Evolutionary conservation across 805 yeast genomes (phyloP).

Genomic region (Brettanomyces sp.): DNA sequence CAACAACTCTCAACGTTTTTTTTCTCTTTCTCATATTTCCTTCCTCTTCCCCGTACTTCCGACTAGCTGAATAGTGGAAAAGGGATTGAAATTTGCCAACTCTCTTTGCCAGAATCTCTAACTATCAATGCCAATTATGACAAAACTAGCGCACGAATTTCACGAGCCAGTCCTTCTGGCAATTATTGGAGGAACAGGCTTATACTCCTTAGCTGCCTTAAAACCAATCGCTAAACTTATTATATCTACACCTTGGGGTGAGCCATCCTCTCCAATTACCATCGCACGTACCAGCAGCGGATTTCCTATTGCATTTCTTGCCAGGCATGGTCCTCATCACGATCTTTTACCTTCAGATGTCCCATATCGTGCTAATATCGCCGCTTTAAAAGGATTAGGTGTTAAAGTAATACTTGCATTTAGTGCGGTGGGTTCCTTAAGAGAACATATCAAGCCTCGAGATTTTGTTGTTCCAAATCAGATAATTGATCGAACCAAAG

Average conservation of each 20-base stretch:
- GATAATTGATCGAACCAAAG: constrained; percentile 94
- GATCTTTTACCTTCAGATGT: constrained; percentile 86
- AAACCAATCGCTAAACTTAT: constrained; percentile 79
- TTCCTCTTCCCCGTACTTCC: too few relatives aligned
- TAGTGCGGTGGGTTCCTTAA: constrained; percentile 93
- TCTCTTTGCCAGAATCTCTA: not conserved
- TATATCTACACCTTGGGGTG: constrained; percentile 94
- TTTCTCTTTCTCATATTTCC: too few relatives aligned
- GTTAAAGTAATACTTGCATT: constrained; percentile 86
- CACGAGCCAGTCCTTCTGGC: constrained; percentile 69
- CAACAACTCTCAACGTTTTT: too few relatives aligned
- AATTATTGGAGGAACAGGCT: constrained; percentile 97
- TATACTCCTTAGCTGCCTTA: constrained; percentile 74
- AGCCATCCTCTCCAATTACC: constrained; percentile 89
- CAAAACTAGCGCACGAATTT: constrained; percentile 37
- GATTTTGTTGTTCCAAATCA: constrained; percentile 97
- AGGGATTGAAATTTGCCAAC: not conserved
- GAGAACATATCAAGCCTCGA: constrained; percentile 80
- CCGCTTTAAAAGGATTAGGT: constrained; percentile 84
- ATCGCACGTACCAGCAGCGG: constrained; percentile 71
- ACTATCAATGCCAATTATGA: not conserved
- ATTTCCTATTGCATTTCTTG: constrained; percentile 84
- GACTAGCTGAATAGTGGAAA: too few relatives aligned
- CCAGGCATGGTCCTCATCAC: constrained; percentile 90
- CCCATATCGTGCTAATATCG: constrained; percentile 89